Base-by-base conservation (phyloP, 2,329 filamentous ascomycete species). In the Ascochyta pisi region DNA sequence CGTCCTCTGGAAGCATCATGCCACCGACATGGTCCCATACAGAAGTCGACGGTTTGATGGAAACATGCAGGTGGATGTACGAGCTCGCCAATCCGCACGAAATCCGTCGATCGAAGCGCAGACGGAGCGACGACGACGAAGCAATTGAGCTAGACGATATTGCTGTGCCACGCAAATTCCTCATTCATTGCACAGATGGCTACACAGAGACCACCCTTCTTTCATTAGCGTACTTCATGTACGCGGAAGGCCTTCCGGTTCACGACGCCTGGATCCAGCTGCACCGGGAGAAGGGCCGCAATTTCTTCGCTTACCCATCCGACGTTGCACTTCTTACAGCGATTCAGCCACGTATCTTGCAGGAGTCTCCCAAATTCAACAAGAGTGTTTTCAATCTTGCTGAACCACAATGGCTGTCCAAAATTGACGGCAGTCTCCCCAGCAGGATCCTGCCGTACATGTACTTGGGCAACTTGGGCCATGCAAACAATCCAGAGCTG, bases 201-300 rank as follows among this genome's bases (percentile, higher is more conserved):
- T 99, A 99, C 69, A 99, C 95, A 0, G 95, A 99, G 76, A 94
- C 90, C 1, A 92, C 92, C 1, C 83, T 99, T 75, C 82, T 99
- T 16, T 92, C 86, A 2, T 86, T 99, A 35, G 91, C 94, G 9
- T 99, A 99, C 76, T 92, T 89, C 73, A 96, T 96, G 83, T 99
- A 92, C 76, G 91, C 90, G 50, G 91, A 95, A 59, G 92, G 91
- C 6, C 81, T 87, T 10, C 84, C 93, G 0, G 84, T 94, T 0
- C 89, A 93, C 26, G 86, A 92, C 52, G 93, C 95, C 8, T 98
- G 93, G 93, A 81, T 98, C 9, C 83, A 86, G 56, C 81, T 99
- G 44, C 95, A 99, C 73, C 88, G 87, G 10, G 83, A 86, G 12
- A 91, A 90, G 74, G 83, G 86, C 52, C 89, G 95, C 57, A 98